Conservation (phyloP, 768 basidiomycete genomes). For the Amanita rimosa region DNA sequence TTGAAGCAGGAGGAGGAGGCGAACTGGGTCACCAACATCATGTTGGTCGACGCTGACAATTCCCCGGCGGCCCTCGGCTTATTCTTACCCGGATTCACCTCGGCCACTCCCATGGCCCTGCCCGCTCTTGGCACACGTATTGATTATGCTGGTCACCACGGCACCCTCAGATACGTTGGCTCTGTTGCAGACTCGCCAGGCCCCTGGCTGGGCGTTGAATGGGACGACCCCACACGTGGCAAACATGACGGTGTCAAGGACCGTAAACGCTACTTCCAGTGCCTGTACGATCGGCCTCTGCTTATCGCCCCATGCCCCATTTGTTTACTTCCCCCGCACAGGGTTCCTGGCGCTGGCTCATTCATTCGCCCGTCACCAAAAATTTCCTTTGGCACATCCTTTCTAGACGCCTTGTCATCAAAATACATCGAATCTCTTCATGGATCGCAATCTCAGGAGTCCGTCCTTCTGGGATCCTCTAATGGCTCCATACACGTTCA, state of each 20-base stretch:
- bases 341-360: constrained; percentile 55
- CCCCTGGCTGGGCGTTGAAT: constrained; percentile 93
- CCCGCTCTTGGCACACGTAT: constrained; percentile 45
- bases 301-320: constrained; percentile 8
- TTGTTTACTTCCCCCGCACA: constrained; percentile 19
- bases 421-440: constrained; percentile 69
- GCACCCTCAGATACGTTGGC: constrained; percentile 65
- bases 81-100: constrained; percentile 1
- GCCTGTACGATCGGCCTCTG: constrained; percentile 37
- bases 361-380: constrained; percentile 67
- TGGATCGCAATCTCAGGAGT: constrained; percentile 43
- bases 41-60: background rate
- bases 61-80: background rate
- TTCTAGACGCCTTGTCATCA: constrained; percentile 58
- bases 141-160: constrained; percentile 37
- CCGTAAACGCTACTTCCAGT: constrained; percentile 67
- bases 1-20: constrained; percentile 17
- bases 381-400: constrained; percentile 53
- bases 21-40: too few species aligned
- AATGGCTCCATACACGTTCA: constrained; percentile 77
- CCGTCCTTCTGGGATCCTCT: constrained; percentile 69
- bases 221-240: constrained; percentile 79
- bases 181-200: constrained; percentile 51
- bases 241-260: constrained; percentile 83
- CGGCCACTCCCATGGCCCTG: constrained; percentile 12